Evolutionary conservation across 495 filamentous ascomycete species (phyloP).

Genomic region (Aspergillus steynii): DNA sequence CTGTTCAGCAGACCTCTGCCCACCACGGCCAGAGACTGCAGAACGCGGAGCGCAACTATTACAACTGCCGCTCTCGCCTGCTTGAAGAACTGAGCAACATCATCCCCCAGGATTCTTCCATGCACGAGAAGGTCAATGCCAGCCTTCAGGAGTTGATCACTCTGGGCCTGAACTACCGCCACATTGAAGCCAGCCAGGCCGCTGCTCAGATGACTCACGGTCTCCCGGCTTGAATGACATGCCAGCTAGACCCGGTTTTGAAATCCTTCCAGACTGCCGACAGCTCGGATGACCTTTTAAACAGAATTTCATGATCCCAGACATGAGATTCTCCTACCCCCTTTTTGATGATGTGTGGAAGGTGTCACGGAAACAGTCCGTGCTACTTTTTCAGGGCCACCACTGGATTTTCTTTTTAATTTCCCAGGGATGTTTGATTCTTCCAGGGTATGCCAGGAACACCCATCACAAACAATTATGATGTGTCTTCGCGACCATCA

Average conservation of each 20-base stretch:
- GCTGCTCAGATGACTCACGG: constrained; percentile 37
- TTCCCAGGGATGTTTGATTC: constrained; percentile 1
- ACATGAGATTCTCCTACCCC: neutral
- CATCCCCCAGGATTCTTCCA: constrained; percentile 42
- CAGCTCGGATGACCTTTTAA: constrained; percentile 7
- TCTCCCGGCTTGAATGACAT: constrained; percentile 35
- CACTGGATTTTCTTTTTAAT: constrained; percentile 8
- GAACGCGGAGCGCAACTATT: constrained; percentile 46
- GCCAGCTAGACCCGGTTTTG: neutral
- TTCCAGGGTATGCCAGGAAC: constrained; percentile 7
- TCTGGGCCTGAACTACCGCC: constrained; percentile 46
- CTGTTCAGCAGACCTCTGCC: constrained; percentile 31
- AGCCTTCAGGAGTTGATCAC: constrained; percentile 50
- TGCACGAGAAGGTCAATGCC: constrained; percentile 52
- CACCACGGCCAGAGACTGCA: constrained; percentile 47
- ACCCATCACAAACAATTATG: constrained; percentile 3
- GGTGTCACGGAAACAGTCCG: constrained; percentile 3
- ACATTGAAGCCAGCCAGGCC: constrained; percentile 48
- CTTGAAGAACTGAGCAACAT: constrained; percentile 45
- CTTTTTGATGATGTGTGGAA: constrained; percentile 7
- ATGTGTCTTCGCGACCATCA: constrained; percentile 4
- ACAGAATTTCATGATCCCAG: neutral
- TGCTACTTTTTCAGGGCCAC: neutral
- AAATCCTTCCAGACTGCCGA: constrained; percentile 5
- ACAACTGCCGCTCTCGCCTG: constrained; percentile 43